Evolutionary conservation across 257 asterid species (phyloP), one percentile per base, ranked within the genome.

Genomic region (Thymus mandschuricus): DNA sequence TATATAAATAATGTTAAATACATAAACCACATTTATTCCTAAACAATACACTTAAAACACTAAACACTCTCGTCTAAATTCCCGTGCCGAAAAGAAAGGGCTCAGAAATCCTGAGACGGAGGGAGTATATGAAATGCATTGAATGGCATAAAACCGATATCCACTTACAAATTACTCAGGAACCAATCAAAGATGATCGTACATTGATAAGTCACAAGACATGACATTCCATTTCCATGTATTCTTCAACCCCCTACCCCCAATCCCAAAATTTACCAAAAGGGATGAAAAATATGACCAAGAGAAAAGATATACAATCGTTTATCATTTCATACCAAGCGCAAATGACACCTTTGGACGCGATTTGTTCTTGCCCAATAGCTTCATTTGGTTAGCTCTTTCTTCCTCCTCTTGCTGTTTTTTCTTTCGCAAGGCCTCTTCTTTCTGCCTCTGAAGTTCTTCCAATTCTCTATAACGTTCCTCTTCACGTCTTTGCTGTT

Each of bases 391-490:
- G 67, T 95, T 95, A 1, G 94, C 86, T 21, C 91, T 82, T 81
- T 92, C 99, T 86, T 95, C 99, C 69, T 92, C 99, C 77, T 95
- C 99, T 73, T 88, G 85, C 70, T 86, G 92, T 69, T 86, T 95
- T 60, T 90, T 92, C 80, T 83, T 87, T 38, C 87, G 80, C 81
- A 92, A 30, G 27, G 96, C 96, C 83, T 90, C 98, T 78, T 95
- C 99, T 58, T 89, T 92, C 81, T 86, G 95, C 49, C 96, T 80
- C 61, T 92, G 99, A 58, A 86, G 97, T 84, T 95, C 99, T 78
- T 83, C 97, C 78, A 92, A 77, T 73, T 95, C 94, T 62, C 87
- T 76, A 58, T 90, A 92, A 1, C 99, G 94, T 66, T 87, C 88
- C 79, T 87, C 97, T 80, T 92, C 97, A 60, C 73, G 84, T 72